Conservation (phyloP, 257 asterid species). For the Solanum chiquidenum region DNA sequence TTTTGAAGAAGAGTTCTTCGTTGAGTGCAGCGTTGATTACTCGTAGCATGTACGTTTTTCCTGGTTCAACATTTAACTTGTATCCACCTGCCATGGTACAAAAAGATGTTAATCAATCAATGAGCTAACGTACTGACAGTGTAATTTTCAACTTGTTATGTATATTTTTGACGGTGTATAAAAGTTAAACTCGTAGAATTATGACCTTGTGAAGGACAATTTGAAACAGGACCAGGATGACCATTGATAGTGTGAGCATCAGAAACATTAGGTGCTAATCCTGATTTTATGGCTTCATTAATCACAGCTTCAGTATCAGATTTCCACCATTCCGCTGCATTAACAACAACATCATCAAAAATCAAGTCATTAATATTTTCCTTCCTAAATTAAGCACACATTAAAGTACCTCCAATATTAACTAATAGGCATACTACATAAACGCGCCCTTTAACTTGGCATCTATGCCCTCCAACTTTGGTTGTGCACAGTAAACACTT, state of each 20-base stretch:
- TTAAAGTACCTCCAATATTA: not conserved
- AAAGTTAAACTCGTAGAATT: not conserved
- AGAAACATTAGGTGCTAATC: constrained; percentile 81
- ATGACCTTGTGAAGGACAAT: constrained; percentile 45
- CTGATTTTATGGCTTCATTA: constrained; percentile 63
- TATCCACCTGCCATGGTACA: constrained; percentile 37
- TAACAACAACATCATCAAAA: not conserved
- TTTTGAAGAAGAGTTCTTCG: constrained; percentile 86
- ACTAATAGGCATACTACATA: not conserved
- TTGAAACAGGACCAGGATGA: constrained; percentile 51
- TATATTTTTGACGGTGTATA: not conserved
- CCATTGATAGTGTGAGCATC: constrained; percentile 96
- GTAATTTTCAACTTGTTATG: not conserved
- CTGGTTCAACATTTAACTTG: constrained; percentile 50
- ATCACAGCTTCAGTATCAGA: constrained; percentile 80
- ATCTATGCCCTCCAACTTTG: not conserved
- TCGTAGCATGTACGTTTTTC: constrained; percentile 69
- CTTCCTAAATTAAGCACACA: not conserved
- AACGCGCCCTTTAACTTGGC: not conserved
- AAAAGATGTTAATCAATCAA: not conserved
- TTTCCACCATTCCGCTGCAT: constrained; percentile 93
- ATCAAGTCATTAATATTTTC: not conserved
- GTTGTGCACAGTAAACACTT: not conserved
- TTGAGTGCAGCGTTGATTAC: constrained; percentile 92
- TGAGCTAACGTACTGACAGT: not conserved